Conservation (phyloP, 345 rosid species). For the Cardamine chenopodiifolia region DNA sequence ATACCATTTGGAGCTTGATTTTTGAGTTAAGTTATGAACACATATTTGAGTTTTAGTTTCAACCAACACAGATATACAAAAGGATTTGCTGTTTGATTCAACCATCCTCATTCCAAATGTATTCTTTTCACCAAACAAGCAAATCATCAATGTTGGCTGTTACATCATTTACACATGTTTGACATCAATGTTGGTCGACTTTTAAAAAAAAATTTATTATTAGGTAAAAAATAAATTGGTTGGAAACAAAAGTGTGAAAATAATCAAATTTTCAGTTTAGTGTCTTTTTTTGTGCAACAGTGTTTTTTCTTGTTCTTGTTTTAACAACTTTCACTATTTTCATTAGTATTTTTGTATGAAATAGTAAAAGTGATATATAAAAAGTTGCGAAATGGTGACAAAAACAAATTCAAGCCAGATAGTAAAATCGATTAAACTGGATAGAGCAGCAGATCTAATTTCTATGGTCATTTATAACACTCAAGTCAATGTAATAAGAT, state of each 20-base stretch:
- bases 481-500: not conserved
- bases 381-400: not conserved
- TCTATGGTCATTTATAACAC: no score
- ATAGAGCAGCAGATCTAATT: no score
- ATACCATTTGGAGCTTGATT: not conserved
- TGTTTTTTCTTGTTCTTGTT: not conserved
- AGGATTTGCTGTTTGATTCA: not conserved
- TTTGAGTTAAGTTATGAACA: not conserved
- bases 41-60: not conserved
- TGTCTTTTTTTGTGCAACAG: no score
- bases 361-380: not conserved
- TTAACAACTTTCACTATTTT: not conserved
- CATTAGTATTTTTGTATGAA: not conserved
- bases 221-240: not conserved
- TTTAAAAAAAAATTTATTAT: not conserved
- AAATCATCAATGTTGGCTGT: not conserved
- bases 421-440: not conserved
- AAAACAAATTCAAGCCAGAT: not conserved
- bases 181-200: no score
- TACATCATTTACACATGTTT: constrained; percentile 6
- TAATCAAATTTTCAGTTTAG: not conserved
- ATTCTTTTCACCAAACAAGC: not conserved
- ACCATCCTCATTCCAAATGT: not conserved
- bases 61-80: not conserved
- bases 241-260: not conserved